Evolutionary conservation across 441 rosid species (phyloP).

Genomic region (Euphorbia schlechtendalii): DNA sequence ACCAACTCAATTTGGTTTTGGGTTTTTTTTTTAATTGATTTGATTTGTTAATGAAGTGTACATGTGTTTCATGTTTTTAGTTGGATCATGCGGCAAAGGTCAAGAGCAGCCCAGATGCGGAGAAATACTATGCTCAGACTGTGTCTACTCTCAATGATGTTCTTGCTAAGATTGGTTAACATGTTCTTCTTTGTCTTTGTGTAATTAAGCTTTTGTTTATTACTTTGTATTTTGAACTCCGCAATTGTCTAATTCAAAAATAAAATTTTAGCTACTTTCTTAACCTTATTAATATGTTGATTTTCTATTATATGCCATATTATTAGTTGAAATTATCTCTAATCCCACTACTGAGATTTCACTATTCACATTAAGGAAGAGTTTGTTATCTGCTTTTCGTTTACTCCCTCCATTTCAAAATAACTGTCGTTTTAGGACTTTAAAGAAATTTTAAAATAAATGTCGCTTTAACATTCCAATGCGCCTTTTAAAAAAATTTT

Average conservation of each 20-base stretch:
- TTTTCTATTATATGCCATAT: no score
- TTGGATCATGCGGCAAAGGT: constrained; percentile 86
- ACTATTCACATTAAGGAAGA: no score
- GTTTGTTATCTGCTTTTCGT: no score
- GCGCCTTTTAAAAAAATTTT: no score
- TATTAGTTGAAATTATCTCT: no score
- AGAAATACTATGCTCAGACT: constrained; percentile 79
- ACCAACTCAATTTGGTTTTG: no score
- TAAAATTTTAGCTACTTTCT: not conserved
- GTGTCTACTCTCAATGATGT: constrained; percentile 74
- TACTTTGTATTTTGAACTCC: constrained; percentile 1
- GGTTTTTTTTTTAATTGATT: no score
- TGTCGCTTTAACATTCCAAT: no score
- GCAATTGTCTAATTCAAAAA: constrained; percentile 1
- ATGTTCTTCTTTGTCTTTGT: not conserved
- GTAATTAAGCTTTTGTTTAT: constrained; percentile 24
- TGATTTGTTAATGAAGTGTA: not conserved
- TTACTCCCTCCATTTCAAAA: no score
- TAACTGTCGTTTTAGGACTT: no score
- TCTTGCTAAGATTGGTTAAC: constrained; percentile 79
- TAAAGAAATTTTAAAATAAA: no score
- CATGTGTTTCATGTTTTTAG: constrained; percentile 22
- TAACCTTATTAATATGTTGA: not conserved
- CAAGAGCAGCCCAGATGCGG: constrained; percentile 84
- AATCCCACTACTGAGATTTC: no score